Base-by-base conservation (phyloP, 768 basidiomycete genomes). In the Hygrophorus pudorinus region DNA sequence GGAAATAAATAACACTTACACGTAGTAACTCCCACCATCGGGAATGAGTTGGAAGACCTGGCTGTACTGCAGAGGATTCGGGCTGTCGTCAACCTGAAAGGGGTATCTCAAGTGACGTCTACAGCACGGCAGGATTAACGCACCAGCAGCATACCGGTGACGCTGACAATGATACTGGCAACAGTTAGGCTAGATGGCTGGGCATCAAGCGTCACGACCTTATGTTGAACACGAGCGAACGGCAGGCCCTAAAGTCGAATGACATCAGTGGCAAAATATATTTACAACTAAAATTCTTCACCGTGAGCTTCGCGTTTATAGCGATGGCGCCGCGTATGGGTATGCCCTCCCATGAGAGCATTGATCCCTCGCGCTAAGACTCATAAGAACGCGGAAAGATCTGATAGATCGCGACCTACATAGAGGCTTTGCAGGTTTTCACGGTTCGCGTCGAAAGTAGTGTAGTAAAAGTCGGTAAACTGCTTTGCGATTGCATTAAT, bases 41-140 rank as follows among this genome's bases (percentile, higher is more conserved):
- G 77, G 81, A 42, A 87, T 72, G 46, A 99, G 78, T 53, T 94
- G 90, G 79, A 99, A 99, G 50, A 79, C 70, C 65, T 99, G 96
- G 51, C 81, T 87, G 71, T 88, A 99, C 55, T 78, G 80, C 45
- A 99, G 68, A n/a, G 88, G 79, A 52, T 86, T 85, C 46, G 64
- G 34, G 50, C 70, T 72, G 49, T 85, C 88, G 53, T 97, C 93
- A 51, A 98, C 79, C 88, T 90, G 52, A 2, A 31, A 41, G 20
- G 18, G 9, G 16, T 17, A 44, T 30, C 17, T 16, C 28, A 27
- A 41, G 20, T 16, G 20, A 33, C 17, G 20, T 13, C 13, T 12
- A 30, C 9, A n/a, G 20, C 41, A 18, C 11, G 14, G 29, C 29
- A 31, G 34, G 31, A 4, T 17, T 27, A 3, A 65, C 78, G 50